Base-by-base conservation (phyloP, 257 asterid species). In the Leptodermis oblonga region DNA sequence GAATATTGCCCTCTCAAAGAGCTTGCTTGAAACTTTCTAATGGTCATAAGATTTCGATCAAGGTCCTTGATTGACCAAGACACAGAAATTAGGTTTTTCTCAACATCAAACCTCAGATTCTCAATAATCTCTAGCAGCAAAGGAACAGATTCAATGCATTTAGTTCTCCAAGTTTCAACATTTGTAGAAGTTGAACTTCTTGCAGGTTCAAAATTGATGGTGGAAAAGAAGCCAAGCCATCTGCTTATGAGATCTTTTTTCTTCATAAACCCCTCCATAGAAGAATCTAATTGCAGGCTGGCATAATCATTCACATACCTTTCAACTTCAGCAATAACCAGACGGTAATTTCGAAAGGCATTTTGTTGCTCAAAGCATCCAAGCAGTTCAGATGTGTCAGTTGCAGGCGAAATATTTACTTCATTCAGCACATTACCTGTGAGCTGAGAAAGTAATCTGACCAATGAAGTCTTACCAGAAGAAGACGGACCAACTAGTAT, bases 341-440 rank as follows among this genome's bases (percentile, higher is more conserved):
- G 82, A 71, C 81, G 88, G 86, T 80, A 90, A 82, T 86, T 89
- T 41, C 95, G 92, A 62, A 90, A 84, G 74, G 92, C 86, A 72
- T 87, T 86, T 69, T 86, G 79, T 82, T 94, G 99, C 87, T 94
- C 99, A 88, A 94, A 94, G 81, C 90, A 88, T 80, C 99, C 99
- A 75, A 93, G 96, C 51, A 90, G 82, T 64, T 94, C 99, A 67
- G 99, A 94, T 81, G 87, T 82, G 83, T 94, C 99, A 76, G 97
- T 89, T 5, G 96, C 82, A 70, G 99, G 88, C n/a, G 97, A 94
- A 78, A 94, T 95, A 80, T 87, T 94, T 68, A 93, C 75, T 74
- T 91, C 99, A 68, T 94, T 78, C 59, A 94, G 87, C 62, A 85
- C 86, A 65, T 91, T 89, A 41, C 99, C 99, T 26, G 97, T 87